Evolutionary conservation across 2,329 filamentous ascomycete species (phyloP).

Genomic region (Diplocarpon rosae): DNA sequence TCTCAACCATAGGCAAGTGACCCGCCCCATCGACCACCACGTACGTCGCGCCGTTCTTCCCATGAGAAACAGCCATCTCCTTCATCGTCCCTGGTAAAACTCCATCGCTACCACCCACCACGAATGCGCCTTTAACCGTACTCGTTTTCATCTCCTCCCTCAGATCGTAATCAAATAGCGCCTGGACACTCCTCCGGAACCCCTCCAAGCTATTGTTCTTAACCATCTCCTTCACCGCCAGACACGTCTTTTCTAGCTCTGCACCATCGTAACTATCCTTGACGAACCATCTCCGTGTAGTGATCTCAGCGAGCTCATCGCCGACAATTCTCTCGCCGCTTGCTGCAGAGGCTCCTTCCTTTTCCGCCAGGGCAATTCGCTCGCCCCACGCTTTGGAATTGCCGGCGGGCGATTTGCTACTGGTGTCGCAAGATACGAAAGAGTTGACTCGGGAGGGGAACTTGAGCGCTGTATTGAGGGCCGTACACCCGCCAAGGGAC

Average conservation of each 20-base stretch:
- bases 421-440: conserved; percentile 72
- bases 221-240: conserved; percentile 58
- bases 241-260: conserved; percentile 36
- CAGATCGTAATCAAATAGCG: conserved; percentile 63
- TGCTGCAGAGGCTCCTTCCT: conserved; percentile 31
- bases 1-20: conserved; percentile 78
- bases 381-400: conserved; percentile 76
- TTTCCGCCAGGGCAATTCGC: conserved; percentile 56
- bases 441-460: conserved; percentile 46
- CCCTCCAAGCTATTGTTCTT: conserved; percentile 57
- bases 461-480: conserved; percentile 59
- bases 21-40: conserved; percentile 59
- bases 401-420: conserved; percentile 55
- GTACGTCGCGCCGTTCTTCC: conserved; percentile 44
- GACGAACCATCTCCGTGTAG: conserved; percentile 67
- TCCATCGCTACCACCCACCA: conserved; percentile 64
- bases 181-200: conserved; percentile 56
- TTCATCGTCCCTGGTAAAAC: conserved; percentile 72
- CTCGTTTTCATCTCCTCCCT: conserved; percentile 42
- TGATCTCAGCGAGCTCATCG: conserved; percentile 54
- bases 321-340: conserved; percentile 48
- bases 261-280: conserved; percentile 43
- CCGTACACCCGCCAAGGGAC: conserved; percentile 70
- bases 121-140: conserved; percentile 50
- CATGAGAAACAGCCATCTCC: conserved; percentile 51